phyloP scores from a whole-genome alignment of 148 eudicot species.

The Camellia sinensis region DNA sequence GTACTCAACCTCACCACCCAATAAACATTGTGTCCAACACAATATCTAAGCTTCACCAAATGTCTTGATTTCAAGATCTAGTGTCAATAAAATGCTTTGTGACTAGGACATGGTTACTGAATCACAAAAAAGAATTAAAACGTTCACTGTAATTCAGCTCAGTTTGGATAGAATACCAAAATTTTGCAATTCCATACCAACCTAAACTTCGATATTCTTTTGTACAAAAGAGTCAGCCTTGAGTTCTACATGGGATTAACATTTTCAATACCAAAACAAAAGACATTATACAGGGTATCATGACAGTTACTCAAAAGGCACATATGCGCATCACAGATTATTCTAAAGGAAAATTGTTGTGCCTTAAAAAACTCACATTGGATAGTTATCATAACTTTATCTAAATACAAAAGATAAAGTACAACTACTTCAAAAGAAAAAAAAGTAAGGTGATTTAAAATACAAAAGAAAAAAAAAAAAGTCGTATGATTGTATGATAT shows the following conservation, averaged over 20 bases:
- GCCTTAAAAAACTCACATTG: background rate
- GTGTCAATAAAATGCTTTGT: too few relatives aligned
- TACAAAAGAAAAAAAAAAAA: background rate
- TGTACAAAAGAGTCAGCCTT: background rate
- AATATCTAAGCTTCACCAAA: background rate
- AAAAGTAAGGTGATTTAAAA: too few relatives aligned
- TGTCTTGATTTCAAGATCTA: background rate
- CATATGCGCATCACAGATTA: background rate
- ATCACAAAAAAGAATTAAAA: background rate
- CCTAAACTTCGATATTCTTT: conserved; percentile 1
- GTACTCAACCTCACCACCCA: background rate
- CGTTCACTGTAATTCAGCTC: background rate
- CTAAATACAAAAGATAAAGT: background rate
- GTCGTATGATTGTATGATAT: background rate
- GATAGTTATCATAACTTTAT: background rate
- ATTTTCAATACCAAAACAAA: background rate
- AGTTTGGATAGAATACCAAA: conserved; percentile 13
- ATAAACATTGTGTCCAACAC: background rate
- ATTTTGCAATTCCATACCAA: background rate
- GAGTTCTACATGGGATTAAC: background rate
- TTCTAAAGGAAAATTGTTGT: background rate
- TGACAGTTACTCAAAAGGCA: background rate
- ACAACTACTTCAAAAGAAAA: too few relatives aligned
- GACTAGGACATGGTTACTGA: background rate
- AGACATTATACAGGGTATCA: background rate